Evolutionary conservation across 2,329 filamentous ascomycete species (phyloP), one percentile per base, ranked within the genome.

Genomic region (Fusarium multiceps): DNA sequence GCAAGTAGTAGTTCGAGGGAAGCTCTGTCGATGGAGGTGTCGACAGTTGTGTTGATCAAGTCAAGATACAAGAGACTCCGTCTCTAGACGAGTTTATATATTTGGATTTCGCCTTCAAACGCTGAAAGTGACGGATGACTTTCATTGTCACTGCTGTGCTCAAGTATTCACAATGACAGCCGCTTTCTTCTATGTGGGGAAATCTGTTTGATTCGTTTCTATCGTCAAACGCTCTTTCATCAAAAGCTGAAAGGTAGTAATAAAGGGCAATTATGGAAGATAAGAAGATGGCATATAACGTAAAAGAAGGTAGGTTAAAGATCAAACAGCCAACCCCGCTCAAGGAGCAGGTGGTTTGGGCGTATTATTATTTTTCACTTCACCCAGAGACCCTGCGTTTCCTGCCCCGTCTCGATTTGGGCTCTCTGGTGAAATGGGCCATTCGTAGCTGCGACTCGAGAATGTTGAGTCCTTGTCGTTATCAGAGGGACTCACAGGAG

Each of bases 371-470:
- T 34, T 43, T 45, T n/a, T 27, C 21, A 49, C 20, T 18, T 49
- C 55, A 11, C 50, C 59, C 27, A 50, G 18, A 40, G 30, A 30
- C 20, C 37, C 32, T 14, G 30, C 23, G 20, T 27, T 55, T 45
- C 32, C 28, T 41, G 20, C 16, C 10, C 23, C 49, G 21, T 42
- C 27, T n/a, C 41, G n/a, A 7, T 13, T 14, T 16, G 49, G 46
- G n/a, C 37, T 60, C 7, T 59, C 63, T 16, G 56, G 50, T 8
- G 50, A 59, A 20, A 59, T 67, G 3, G 63, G 63, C 67, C 57
- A 54, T 21, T 55, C 50, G 16, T 55, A 25, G 21, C 50, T 64
- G 21, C 42, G 47, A 13, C 27, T 37, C 11, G 46, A 60, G n/a
- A 53, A 47, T 4, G 30, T 40, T 3, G 51, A 42, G 20, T 56